A percentile compares a stretch with the other conserved stretches of the same genome.
Conservation (phyloP, 2,329 filamentous ascomycete genomes). For the Trichoderma sp. region DNA sequence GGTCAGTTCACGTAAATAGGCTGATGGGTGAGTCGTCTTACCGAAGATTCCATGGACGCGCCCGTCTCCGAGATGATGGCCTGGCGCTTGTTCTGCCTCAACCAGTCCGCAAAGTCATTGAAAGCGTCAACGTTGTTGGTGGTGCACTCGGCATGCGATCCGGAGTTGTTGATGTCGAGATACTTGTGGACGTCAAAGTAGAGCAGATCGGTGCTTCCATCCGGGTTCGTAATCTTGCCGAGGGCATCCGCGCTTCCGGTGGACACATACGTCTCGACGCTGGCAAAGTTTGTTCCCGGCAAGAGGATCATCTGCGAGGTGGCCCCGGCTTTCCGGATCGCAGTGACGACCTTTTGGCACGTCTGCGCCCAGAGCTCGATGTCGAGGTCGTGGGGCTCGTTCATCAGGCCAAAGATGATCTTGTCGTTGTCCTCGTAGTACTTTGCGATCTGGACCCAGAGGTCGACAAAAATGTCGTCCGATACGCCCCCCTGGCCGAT, state of each 20-base stretch:
- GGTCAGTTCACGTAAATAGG: conserved; percentile 21
- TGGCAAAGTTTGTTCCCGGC: conserved; percentile 62
- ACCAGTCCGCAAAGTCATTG: conserved; percentile 48
- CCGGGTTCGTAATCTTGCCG: conserved; percentile 58
- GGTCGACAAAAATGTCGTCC: conserved; percentile 57
- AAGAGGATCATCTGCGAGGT: conserved; percentile 62
- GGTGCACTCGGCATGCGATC: conserved; percentile 54
- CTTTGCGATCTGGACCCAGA: conserved; percentile 61
- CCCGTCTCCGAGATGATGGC: conserved; percentile 58
- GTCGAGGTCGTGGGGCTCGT: conserved; percentile 66
- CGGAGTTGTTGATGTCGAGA: conserved; percentile 60
- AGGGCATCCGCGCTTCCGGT: conserved; percentile 56
- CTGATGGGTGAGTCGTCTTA: conserved; percentile 33
- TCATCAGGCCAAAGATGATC: conserved; percentile 67
- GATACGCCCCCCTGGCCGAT: conserved; percentile 67
- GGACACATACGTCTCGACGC: conserved; percentile 51
- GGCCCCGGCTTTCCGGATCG: conserved; percentile 67
- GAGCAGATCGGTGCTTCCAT: conserved; percentile 59
- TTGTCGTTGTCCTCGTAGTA: conserved; percentile 59
- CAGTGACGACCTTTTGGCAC: conserved; percentile 64
- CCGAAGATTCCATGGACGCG: conserved; percentile 47
- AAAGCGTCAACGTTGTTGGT: conserved; percentile 57
- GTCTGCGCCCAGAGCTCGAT: conserved; percentile 60
- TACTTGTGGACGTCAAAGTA: conserved; percentile 64
- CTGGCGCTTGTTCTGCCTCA: conserved; percentile 51